These are phyloP conservation scores for Trypanosoma platydactyli DNA, from an alignment of 208 protist genomes.

Conservation along the genomic window DNA sequence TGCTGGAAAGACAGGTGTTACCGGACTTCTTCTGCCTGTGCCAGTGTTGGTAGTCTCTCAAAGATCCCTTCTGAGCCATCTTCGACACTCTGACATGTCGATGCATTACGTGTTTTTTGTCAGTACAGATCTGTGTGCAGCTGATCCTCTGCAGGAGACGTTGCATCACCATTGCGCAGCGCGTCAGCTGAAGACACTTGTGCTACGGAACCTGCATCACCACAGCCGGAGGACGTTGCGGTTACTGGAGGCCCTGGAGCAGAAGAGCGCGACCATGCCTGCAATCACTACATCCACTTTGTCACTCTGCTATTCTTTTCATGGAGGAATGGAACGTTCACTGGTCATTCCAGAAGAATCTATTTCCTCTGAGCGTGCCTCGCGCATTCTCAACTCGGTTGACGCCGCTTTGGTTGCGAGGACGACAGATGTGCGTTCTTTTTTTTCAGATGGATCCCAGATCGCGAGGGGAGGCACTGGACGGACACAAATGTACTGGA, in stretches of 20 bases:
- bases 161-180: not conserved
- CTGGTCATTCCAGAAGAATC: constrained; percentile 15
- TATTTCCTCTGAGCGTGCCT: not conserved
- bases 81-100: not conserved
- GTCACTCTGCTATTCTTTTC: not conserved
- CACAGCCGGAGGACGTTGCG: not conserved
- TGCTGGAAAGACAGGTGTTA: not conserved
- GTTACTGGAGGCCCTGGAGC: constrained; percentile 16
- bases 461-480: not conserved
- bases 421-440: constrained; percentile 11
- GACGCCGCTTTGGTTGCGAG: not conserved
- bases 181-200: not conserved
- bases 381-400: constrained; percentile 1
- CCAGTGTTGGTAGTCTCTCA: constrained; percentile 10
- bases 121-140: constrained; percentile 20
- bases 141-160: not conserved
- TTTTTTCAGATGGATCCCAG: constrained; percentile 14
- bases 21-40: not conserved
- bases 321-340: not conserved
- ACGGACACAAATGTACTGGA: constrained; percentile 17
- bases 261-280: not conserved
- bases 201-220: constrained; percentile 16
- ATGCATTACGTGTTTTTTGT: constrained; percentile 19
- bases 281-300: not conserved
- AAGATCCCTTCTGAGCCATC: not conserved